Base-by-base conservation (phyloP, 805 yeast species). In the Komagataella phaffii region DNA sequence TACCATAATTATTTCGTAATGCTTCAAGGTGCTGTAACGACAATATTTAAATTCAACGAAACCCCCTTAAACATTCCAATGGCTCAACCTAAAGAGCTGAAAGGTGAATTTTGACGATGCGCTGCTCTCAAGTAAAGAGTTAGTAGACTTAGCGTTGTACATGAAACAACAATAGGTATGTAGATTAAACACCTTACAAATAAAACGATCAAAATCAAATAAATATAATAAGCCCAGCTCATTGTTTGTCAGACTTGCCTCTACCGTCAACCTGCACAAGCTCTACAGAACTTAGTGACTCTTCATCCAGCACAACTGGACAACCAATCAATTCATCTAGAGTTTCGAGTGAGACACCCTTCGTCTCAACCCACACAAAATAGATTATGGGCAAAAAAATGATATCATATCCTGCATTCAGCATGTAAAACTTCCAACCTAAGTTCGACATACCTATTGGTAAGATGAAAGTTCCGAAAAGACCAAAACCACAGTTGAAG, bases 81-180 rank as follows among this genome's bases (percentile, higher is more conserved):
- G 40, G 40, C 40, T 30, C 14, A 10, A 10, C n/a, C 40, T n/a
- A 30, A 30, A 4, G 40, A 8, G 10, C n/a, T 14, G 4, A 30
- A 30, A 14, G 40, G 10, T 10, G 40, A 30, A 30, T 30, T 30
- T 30, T 30, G 40, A 8, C 40, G n/a, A 30, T 30, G 40, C 40
- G 40, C 10, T 30, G 40, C 40, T 30, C 81, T 61, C 17, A 76
- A 57, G 53, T 74, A 76, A 21, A 73, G 58, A 21, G 23, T 21
- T 21, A 21, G 6, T 21, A 21, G 23, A 17, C 17, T 1, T 17
- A 17, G 17, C 6, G 23, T 21, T 21, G 23, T 21, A 6, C 23
- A 5, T 21, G 6, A 21, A 21, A 21, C 23, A 21, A 21, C 23
- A 21, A 21, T 21, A 21, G 6, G 23, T 3, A 30, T 30, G 1